phyloP scores from a whole-genome alignment of 1,139 yeast species.

The Geotrichum australiense region DNA sequence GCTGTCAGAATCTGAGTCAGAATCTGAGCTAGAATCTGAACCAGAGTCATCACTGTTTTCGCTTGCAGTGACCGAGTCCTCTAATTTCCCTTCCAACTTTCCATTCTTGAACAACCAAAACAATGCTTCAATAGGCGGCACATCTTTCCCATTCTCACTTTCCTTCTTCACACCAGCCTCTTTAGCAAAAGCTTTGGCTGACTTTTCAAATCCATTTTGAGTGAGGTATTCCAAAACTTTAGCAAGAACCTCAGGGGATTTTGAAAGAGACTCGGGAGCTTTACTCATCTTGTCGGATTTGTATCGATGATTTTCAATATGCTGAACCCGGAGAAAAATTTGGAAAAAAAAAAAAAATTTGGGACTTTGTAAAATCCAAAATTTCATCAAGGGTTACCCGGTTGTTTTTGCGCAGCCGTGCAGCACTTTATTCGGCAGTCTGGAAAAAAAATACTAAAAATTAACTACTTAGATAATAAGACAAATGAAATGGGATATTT shows the following conservation, averaged over 20 bases:
- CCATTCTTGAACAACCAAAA: conserved; percentile 15
- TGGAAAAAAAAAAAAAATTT: no score
- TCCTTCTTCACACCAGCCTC: conserved; percentile 15
- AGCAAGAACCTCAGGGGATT: conserved; percentile 18
- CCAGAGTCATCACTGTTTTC: conserved; percentile 13
- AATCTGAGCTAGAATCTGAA: not conserved
- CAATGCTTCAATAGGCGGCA: conserved; percentile 15
- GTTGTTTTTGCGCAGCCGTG: no score
- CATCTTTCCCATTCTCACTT: conserved; percentile 10
- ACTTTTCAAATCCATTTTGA: conserved; percentile 20
- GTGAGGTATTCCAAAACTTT: conserved; percentile 19
- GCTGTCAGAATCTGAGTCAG: conserved; percentile 6
- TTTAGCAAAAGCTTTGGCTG: conserved; percentile 22
- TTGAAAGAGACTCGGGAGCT: conserved; percentile 15
- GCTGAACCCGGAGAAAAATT: no score
- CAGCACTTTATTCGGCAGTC: no score
- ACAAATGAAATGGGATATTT: no score
- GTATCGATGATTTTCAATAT: no score
- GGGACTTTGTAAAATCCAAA: no score
- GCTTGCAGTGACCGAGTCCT: conserved; percentile 21
- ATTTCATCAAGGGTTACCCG: no score
- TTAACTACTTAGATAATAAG: no score
- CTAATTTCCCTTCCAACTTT: conserved; percentile 15
- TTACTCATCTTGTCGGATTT: not conserved
- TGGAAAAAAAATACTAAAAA: no score